Conservation (phyloP, 768 basidiomycete genomes). For the Boletus huronensis region DNA sequence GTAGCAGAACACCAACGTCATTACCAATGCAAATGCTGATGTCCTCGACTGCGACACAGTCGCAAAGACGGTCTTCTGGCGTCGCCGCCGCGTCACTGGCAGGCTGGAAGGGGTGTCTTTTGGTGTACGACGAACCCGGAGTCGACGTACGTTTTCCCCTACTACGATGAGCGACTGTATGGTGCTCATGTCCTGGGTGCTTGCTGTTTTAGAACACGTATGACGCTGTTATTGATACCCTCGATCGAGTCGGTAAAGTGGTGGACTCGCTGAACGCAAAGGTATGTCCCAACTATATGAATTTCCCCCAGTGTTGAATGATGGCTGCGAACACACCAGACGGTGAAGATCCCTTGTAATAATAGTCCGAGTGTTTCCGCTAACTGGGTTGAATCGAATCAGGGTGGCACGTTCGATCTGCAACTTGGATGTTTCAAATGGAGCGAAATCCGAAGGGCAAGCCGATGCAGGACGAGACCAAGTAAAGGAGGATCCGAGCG, state of each 20-base stretch:
- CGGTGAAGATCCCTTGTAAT: slow-evolving; percentile 35
- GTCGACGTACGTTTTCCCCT: slow-evolving; percentile 65
- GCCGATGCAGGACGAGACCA: background rate
- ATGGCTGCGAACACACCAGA: slow-evolving; percentile 25
- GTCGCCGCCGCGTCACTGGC: too few relatives aligned
- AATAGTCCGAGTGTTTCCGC: too few relatives aligned
- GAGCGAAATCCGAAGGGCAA: background rate
- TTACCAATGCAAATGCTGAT: too few relatives aligned
- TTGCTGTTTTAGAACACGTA: slow-evolving; percentile 65
- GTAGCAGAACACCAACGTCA: too few relatives aligned
- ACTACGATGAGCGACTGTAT: background rate
- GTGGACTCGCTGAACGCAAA: slow-evolving; percentile 92
- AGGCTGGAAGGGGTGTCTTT: slow-evolving; percentile 88
- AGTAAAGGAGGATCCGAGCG: background rate
- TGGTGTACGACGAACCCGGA: slow-evolving; percentile 86
- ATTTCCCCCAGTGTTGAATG: background rate
- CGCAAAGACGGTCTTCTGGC: too few relatives aligned
- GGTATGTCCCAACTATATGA: slow-evolving; percentile 32
- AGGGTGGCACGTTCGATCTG: too few relatives aligned
- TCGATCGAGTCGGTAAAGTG: slow-evolving; percentile 90
- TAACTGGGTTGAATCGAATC: too few relatives aligned
- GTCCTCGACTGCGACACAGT: too few relatives aligned
- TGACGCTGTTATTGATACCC: slow-evolving; percentile 81
- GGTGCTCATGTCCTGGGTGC: slow-evolving; percentile 3
- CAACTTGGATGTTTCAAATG: background rate